Percentiles rank a stretch among this genome's conserved stretches.
These are phyloP conservation scores for Pythium apleroticum DNA, from an alignment of 352 stramenopile genomes.

Conservation along the genomic window DNA sequence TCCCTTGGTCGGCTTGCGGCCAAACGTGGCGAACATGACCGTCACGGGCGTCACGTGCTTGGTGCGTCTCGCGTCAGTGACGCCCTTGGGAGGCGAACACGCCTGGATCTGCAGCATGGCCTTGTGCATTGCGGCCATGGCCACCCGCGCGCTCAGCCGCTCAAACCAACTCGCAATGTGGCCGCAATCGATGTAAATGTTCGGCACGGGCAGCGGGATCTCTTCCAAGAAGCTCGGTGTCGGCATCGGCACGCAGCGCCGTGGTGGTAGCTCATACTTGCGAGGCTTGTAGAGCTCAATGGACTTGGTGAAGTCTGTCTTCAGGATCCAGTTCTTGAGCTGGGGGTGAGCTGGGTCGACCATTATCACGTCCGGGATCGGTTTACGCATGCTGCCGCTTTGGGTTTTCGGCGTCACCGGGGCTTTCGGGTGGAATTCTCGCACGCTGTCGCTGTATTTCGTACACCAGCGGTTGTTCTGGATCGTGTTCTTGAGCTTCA, in stretches of 20 bases:
- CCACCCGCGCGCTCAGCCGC: conserved; percentile 50
- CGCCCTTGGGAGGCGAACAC: conserved; percentile 58
- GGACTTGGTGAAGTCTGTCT: conserved; percentile 65
- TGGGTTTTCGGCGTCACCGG: conserved; percentile 83
- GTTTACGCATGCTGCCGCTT: conserved; percentile 28
- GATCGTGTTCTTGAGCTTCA: conserved; percentile 85
- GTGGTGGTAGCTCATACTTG: conserved; percentile 78
- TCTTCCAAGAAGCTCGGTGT: conserved; percentile 72
- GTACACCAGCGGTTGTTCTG: conserved; percentile 71
- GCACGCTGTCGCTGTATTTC: conserved; percentile 59
- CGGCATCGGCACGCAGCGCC: conserved; percentile 87
- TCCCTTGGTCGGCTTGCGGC: conserved; percentile 69
- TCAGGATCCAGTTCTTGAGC: conserved; percentile 59
- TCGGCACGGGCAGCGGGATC: conserved; percentile 66
- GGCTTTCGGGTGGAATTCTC: conserved; percentile 62
- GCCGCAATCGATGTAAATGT: conserved; percentile 61
- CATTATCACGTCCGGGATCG: conserved; percentile 54
- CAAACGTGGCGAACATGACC: conserved; percentile 91
- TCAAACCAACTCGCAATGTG: conserved; percentile 74
- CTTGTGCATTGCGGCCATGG: conserved; percentile 51
- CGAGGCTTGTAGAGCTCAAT: conserved; percentile 77
- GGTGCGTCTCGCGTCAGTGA: conserved; percentile 60
- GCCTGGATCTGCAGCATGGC: conserved; percentile 61
- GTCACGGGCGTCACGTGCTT: conserved; percentile 81
- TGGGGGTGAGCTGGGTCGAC: conserved; percentile 57